A percentile compares a stretch with the other conserved stretches of the same genome.
Conservation (phyloP, 768 basidiomycete genomes). For the Tylopilus vinaceipallidus region DNA sequence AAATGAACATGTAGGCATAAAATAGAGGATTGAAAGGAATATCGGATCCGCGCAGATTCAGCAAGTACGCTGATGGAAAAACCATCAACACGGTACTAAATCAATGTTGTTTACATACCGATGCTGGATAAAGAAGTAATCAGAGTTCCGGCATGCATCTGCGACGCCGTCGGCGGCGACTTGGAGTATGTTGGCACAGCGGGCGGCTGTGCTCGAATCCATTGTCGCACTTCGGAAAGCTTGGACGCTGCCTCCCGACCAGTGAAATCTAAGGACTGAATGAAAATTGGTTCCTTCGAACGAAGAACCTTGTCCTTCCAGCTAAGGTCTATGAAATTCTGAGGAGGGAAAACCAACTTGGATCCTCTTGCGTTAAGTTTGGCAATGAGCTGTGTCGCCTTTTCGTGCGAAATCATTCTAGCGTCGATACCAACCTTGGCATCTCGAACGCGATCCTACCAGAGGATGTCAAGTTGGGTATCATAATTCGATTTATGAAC, state of each 20-base stretch:
- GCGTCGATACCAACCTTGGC: slow-evolving; percentile 80
- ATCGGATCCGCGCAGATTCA: slow-evolving; percentile 89
- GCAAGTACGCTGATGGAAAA: slow-evolving; percentile 63
- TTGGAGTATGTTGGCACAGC: slow-evolving; percentile 63
- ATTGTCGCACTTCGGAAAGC: slow-evolving; percentile 64
- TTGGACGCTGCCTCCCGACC: slow-evolving; percentile 68
- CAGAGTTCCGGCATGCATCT: slow-evolving; percentile 66
- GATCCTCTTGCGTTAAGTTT: slow-evolving; percentile 53
- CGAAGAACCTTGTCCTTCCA: slow-evolving; percentile 79
- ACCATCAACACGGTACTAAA: slow-evolving; percentile 2
- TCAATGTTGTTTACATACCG: slow-evolving; percentile 41
- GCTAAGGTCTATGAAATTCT: slow-evolving; percentile 79
- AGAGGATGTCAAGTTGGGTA: slow-evolving; percentile 4
- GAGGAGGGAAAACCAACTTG: slow-evolving; percentile 75
- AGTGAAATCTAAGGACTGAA: slow-evolving; percentile 71
- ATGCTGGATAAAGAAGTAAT: slow-evolving; percentile 70
- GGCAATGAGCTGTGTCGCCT: slow-evolving; percentile 56
- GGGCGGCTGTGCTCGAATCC: slow-evolving; percentile 62
- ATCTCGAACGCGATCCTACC: slow-evolving; percentile 39
- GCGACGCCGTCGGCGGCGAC: slow-evolving; percentile 52
- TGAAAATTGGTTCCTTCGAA: slow-evolving; percentile 59
- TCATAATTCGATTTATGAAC: neutral
- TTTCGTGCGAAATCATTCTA: slow-evolving; percentile 75
- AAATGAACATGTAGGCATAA: slow-evolving; percentile 80
- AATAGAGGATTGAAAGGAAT: slow-evolving; percentile 93